These are phyloP conservation scores for Pythium chondricola DNA, from an alignment of 352 stramenopile species.

Conservation along the genomic window DNA sequence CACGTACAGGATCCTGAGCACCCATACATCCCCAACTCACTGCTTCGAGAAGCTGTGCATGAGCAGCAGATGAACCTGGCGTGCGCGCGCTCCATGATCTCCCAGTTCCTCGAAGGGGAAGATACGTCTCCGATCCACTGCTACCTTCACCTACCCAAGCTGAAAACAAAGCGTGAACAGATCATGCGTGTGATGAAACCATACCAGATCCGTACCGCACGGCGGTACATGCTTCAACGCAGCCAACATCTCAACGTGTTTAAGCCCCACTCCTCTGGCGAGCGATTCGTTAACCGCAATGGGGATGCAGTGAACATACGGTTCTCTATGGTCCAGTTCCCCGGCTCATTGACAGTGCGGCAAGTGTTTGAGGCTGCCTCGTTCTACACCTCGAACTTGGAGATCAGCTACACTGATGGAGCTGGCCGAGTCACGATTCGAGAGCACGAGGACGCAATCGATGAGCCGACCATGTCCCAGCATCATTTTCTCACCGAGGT, in stretches of 20 bases:
- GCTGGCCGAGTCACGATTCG: slow-evolving; percentile 14
- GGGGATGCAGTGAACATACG: slow-evolving; percentile 37
- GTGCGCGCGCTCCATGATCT: slow-evolving; percentile 26
- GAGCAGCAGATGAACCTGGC: slow-evolving; percentile 31
- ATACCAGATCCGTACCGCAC: slow-evolving; percentile 32
- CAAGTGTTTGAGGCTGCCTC: slow-evolving; percentile 9
- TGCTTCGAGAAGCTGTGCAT: slow-evolving; percentile 23
- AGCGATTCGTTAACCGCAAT: slow-evolving; percentile 34
- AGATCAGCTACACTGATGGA: slow-evolving; percentile 18
- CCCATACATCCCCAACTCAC: slow-evolving; percentile 18
- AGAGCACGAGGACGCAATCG: slow-evolving; percentile 6
- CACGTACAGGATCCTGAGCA: not conserved
- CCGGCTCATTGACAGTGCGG: not conserved
- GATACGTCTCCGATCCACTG: slow-evolving; percentile 14
- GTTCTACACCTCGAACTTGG: slow-evolving; percentile 15
- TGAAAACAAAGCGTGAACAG: slow-evolving; percentile 20
- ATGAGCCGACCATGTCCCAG: slow-evolving; percentile 8
- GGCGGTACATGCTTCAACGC: slow-evolving; percentile 32
- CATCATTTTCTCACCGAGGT: slow-evolving; percentile 14
- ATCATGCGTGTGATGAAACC: slow-evolving; percentile 26
- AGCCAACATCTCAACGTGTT: slow-evolving; percentile 33
- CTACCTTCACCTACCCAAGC: slow-evolving; percentile 35
- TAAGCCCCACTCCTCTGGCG: slow-evolving; percentile 26
- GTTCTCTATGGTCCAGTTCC: slow-evolving; percentile 24
- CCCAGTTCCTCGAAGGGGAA: slow-evolving; percentile 18